These are phyloP conservation scores for Exidia glandulosa DNA, from an alignment of 768 basidiomycete species.

Conservation along the genomic window DNA sequence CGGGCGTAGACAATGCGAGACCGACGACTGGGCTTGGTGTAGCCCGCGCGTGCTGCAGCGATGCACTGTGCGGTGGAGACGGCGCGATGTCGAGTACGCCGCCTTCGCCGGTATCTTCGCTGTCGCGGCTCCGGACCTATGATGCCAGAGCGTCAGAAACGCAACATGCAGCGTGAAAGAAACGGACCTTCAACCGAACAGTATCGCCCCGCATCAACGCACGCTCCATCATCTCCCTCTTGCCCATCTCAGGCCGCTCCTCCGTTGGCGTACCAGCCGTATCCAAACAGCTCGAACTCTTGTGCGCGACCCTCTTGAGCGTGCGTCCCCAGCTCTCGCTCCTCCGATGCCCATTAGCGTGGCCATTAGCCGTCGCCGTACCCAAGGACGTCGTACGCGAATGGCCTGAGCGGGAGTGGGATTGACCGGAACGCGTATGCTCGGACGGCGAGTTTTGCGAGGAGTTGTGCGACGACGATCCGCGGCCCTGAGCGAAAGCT, in stretches of 20 bases:
- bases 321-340: no score
- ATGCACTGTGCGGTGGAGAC: not conserved
- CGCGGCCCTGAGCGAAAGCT: not conserved
- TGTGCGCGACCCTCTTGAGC: no score
- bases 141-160: no score
- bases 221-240: not conserved
- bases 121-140: not conserved
- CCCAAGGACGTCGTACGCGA: no score
- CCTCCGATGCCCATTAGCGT: no score
- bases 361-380: no score
- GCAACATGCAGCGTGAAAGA: no score
- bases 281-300: no score
- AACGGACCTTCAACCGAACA: not conserved
- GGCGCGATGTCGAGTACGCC: not conserved
- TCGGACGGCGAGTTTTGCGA: no score
- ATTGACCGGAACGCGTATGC: no score
- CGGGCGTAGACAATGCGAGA: not conserved
- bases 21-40: not conserved
- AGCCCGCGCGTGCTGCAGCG: not conserved
- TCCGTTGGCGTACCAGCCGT: not conserved
- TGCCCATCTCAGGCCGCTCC: not conserved
- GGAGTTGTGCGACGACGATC: no score
- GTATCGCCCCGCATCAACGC: not conserved
- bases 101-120: not conserved
- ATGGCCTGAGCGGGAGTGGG: no score